Evolutionary conservation across 2,329 filamentous ascomycete species (phyloP).

Genomic region (Hawksworthiomyces lignivorus): DNA sequence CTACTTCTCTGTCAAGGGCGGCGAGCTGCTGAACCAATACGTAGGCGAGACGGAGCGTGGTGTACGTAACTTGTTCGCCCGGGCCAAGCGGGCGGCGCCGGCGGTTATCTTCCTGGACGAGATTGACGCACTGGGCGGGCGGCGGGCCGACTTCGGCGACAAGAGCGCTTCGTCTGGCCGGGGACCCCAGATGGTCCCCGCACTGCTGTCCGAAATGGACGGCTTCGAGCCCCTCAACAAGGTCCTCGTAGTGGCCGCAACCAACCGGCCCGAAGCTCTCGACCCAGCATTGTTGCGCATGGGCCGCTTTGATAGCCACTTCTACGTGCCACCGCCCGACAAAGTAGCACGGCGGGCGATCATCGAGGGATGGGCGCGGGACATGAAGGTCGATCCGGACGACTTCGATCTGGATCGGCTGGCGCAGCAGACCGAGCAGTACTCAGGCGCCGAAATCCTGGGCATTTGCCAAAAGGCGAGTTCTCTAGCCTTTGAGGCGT

Average conservation of each 20-base stretch:
- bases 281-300: constrained; percentile 81
- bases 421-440: constrained; percentile 61
- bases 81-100: constrained; percentile 76
- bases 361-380: constrained; percentile 57
- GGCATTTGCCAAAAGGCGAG: constrained; percentile 41
- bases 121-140: constrained; percentile 74
- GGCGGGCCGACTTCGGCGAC: constrained; percentile 37
- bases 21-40: constrained; percentile 92
- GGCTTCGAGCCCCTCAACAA: constrained; percentile 79
- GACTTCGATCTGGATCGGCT: constrained; percentile 61
- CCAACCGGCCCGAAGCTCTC: constrained; percentile 79
- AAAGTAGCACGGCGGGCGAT: constrained; percentile 67
- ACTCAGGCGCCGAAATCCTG: constrained; percentile 76
- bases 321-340: constrained; percentile 81
- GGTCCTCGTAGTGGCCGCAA: constrained; percentile 83
- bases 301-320: constrained; percentile 74
- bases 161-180: constrained; percentile 27
- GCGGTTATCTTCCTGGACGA: constrained; percentile 97
- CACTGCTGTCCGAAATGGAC: constrained; percentile 90
- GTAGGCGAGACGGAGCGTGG: constrained; percentile 89
- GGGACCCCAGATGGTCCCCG: constrained; percentile 78
- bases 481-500: constrained; percentile 25
- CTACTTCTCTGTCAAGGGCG: constrained; percentile 90
- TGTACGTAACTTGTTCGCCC: constrained; percentile 76
- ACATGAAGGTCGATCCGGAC: constrained; percentile 43